Base-by-base conservation (phyloP, 495 filamentous ascomycete genomes). In the Stereocaulon alpinum region DNA sequence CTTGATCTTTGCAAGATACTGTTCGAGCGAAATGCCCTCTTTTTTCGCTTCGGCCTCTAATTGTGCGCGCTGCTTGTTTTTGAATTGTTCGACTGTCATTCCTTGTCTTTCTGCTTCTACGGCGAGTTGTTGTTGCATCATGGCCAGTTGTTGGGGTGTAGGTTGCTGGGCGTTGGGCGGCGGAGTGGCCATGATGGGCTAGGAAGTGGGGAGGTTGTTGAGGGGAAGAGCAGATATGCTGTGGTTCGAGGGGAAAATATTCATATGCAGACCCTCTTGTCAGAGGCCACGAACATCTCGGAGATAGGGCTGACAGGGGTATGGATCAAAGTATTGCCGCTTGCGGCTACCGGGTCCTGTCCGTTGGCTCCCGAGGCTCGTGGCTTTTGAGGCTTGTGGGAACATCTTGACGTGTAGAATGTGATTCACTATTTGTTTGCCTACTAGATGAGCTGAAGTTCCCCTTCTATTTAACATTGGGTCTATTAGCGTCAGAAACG, bases 121-220 rank as follows among this genome's bases (percentile, higher is more conserved):
- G 49, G 86, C 87, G 62, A 95, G 76, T 72, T 93, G 88, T 67
- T 85, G 81, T 69, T 94, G 89, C 82, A 95, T 91, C 22, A 76
- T 76, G 29, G 79, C 80, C 61, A 96, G 85, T 75, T 95, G 89
- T 74, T 95, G 85, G 60, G 89, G 89, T 24, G 82, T 77, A n/a
- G 88, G 88, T 75, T 84, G 83, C 67, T 83, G 82, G 32, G 80
- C 74, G 9, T 76, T 77, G 61, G 58, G 55, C 18, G 59, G 55
- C 45, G 77, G 75, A 32, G 71, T 64, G 29, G 75, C 72, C 78
- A 81, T 81, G 41, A 42, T 72, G 15, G 22, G 17, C 40, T 56
- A 61, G 60, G 65, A 1, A 63, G 67, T 14, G 78, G 80, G 59
- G 59, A 14, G 6, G 10, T n/a, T 17, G 9, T 3, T 37, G 14